Conservation (phyloP, 805 yeast species). For the Hanseniaspora thailandica region DNA sequence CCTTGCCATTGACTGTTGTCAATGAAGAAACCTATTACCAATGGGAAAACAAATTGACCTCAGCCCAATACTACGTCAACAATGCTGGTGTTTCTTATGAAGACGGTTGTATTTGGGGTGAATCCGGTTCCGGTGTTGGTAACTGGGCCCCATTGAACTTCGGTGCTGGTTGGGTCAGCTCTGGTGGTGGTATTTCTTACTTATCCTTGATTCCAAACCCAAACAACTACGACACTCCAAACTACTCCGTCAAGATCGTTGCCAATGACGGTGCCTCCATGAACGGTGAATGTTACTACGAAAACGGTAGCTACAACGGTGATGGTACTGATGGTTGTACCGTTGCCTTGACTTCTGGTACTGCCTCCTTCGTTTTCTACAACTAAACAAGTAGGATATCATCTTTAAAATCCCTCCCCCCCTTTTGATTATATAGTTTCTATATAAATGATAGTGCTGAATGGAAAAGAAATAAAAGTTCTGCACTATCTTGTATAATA, state of each 20-base stretch:
- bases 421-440: too few species aligned
- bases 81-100: slow-evolving; percentile 82
- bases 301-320: slow-evolving; percentile 55
- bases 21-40: slow-evolving; percentile 62
- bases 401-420: too few species aligned
- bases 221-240: slow-evolving; percentile 59
- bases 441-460: background rate
- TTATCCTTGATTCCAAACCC: slow-evolving; percentile 91
- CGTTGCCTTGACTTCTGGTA: slow-evolving; percentile 74
- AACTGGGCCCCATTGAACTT: slow-evolving; percentile 97
- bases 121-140: slow-evolving; percentile 66
- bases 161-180: slow-evolving; percentile 73
- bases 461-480: too few species aligned
- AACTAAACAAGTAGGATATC: too few species aligned
- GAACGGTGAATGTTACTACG: slow-evolving; percentile 69
- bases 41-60: slow-evolving; percentile 73
- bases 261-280: slow-evolving; percentile 52
- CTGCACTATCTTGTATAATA: background rate
- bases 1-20: slow-evolving; percentile 65
- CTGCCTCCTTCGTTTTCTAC: slow-evolving; percentile 73
- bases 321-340: slow-evolving; percentile 81
- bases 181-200: slow-evolving; percentile 50
- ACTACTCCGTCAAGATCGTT: slow-evolving; percentile 68
- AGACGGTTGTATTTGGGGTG: slow-evolving; percentile 94
- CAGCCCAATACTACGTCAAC: slow-evolving; percentile 95